Percentiles rank a stretch among this genome's conserved stretches.
Conservation (phyloP, 306 rosid species). For the Astragalus glycyphyllos region DNA sequence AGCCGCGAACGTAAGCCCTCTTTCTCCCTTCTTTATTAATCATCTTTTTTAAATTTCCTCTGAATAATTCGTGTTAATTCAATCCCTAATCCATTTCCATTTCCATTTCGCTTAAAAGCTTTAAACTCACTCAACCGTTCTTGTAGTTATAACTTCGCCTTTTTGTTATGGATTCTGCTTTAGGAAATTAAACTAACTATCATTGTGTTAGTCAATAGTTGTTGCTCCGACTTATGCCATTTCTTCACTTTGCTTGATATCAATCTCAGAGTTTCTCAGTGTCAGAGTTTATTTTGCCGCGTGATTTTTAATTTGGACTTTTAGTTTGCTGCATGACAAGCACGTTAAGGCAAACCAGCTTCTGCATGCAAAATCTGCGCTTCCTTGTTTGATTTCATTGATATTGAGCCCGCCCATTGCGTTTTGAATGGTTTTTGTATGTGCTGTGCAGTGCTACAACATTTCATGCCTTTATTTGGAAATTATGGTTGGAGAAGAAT, state of each 20-base stretch:
- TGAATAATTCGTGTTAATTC: not conserved
- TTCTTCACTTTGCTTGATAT: no score
- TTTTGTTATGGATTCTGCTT: not conserved
- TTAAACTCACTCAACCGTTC: slow-evolving; percentile 13
- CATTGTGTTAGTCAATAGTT: no score
- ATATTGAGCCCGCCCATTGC: no score
- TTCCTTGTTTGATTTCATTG: not conserved
- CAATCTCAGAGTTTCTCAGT: not conserved
- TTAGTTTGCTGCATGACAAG: slow-evolving; percentile 14
- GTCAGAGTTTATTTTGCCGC: not conserved
- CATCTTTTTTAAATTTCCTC: not conserved
- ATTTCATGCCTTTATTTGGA: no score
- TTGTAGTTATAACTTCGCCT: not conserved
- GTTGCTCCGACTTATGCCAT: no score
- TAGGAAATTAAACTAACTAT: not conserved
- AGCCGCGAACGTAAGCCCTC: slow-evolving; percentile 54
- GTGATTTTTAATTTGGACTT: slow-evolving; percentile 10
- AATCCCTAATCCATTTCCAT: not conserved
- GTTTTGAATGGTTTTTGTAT: slow-evolving; percentile 21
- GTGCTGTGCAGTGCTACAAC: not conserved
- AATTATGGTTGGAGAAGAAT: slow-evolving; percentile 12
- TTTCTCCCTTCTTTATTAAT: not conserved
- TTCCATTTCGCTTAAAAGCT: not conserved
- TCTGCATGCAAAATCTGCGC: slow-evolving; percentile 7
- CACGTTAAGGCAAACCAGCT: slow-evolving; percentile 19